phyloP scores from a whole-genome alignment of 371 early-diverging fungal species.

The Catenaria anguillulae region DNA sequence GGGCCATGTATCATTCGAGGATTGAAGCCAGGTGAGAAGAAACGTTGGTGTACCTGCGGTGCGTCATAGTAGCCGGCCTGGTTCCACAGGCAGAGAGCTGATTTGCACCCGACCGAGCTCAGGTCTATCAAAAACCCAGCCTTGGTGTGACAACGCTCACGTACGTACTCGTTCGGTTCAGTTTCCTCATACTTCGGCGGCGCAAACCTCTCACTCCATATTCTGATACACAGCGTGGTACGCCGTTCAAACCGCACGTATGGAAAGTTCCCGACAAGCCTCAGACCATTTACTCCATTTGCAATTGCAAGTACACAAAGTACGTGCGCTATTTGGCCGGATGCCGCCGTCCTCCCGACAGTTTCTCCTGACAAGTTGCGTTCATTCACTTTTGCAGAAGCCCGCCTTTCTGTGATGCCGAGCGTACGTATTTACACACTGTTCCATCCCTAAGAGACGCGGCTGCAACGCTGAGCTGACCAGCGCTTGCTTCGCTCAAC shows the following conservation, averaged over 20 bases:
- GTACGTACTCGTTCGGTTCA: not conserved
- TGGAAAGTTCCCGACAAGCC: slow-evolving; percentile 22
- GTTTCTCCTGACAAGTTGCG: not conserved
- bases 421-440: slow-evolving; percentile 17
- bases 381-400: not conserved
- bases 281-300: slow-evolving; percentile 22
- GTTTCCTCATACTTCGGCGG: too few relatives aligned
- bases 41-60: slow-evolving; percentile 24
- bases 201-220: too few relatives aligned
- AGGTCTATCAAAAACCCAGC: slow-evolving; percentile 20
- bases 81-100: not conserved
- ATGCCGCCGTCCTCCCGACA: too few relatives aligned
- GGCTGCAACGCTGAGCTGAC: too few relatives aligned
- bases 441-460: too few relatives aligned
- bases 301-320: slow-evolving; percentile 24
- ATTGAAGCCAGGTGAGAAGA: slow-evolving; percentile 24
- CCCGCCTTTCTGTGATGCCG: slow-evolving; percentile 18
- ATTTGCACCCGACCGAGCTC: too few relatives aligned
- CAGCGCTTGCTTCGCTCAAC: not conserved
- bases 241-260: slow-evolving; percentile 20
- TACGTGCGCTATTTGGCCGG: slow-evolving; percentile 9
- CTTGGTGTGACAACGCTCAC: slow-evolving; percentile 14
- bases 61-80: not conserved
- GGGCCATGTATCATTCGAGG: slow-evolving; percentile 21
- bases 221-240: slow-evolving; percentile 17